Base-by-base conservation (phyloP, 2,329 filamentous ascomycete species). In the Apiospora rasikravindrae region DNA sequence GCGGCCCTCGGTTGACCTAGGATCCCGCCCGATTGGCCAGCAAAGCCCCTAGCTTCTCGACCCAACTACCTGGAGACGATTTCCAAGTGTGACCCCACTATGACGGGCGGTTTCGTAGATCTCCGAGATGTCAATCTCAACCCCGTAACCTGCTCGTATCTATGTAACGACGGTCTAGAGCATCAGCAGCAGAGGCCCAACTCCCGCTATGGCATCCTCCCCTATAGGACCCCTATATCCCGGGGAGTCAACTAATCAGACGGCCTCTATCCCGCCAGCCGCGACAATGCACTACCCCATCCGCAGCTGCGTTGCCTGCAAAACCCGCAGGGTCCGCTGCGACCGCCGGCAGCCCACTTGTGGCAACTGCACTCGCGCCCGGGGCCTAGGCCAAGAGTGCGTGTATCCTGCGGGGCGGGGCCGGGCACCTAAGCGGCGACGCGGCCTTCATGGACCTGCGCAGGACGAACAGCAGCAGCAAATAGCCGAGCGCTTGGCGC, bases 341-440 rank as follows among this genome's bases (percentile, higher is more conserved):
- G 66, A 68, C 42, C 66, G 66, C 42, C 66, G 8, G 13, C 66
- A 68, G 42, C 66, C 66, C 2, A 22, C 6, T 10, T 68, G 66
- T 33, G 42, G 42, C 2, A 47, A 47, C 42, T 68, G 66, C 66
- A 1, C 40, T 24, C 53, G 53, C 53, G 53, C 53, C 29, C 29
- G 19, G 6, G 53, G 29, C 16, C 16, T 37, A 2, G 16, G 53
- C 29, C 26, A 45, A 22, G 66, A 47, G 14, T 68, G 66, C 24
- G 42, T 45, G 11, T 68, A 68, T 47, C 66, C 66, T 2, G 33
- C 16, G 10, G 66, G 66, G 2, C 66, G 42, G 42, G 66, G 66
- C 14, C 66, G 66, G 14, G 66, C 66, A 10, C 66, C 66, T 2
- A 68, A 68, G 66, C 42, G 66, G 42, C 42, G 42, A 8, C 66